Evolutionary conservation across 2,329 filamentous ascomycete species (phyloP).

Genomic region (Monosporascus sp.): DNA sequence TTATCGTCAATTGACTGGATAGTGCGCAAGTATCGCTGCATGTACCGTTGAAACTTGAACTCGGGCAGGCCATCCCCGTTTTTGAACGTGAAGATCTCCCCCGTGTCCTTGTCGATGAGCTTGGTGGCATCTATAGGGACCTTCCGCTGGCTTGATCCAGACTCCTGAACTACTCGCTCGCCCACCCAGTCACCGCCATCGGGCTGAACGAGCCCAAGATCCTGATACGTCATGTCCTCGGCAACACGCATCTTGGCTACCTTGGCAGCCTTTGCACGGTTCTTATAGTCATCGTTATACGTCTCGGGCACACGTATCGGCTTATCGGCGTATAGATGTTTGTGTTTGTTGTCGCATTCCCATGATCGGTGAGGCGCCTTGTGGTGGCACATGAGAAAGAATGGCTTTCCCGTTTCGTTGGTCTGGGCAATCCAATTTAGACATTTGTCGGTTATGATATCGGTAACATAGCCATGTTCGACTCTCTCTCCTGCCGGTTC

Average conservation of each 20-base stretch:
- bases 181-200: conserved; percentile 39
- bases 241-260: conserved; percentile 47
- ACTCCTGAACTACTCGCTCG: conserved; percentile 23
- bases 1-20: conserved; percentile 49
- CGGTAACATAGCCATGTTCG: conserved; percentile 41
- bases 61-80: conserved; percentile 36
- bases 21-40: conserved; percentile 48
- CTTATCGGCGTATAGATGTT: conserved; percentile 38
- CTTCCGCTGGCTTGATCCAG: conserved; percentile 20
- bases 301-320: conserved; percentile 43
- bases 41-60: conserved; percentile 53
- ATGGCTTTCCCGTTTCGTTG: conserved; percentile 33
- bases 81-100: conserved; percentile 39
- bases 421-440: conserved; percentile 33
- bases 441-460: conserved; percentile 46
- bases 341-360: conserved; percentile 45
- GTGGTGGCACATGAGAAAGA: conserved; percentile 53
- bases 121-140: conserved; percentile 16
- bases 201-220: conserved; percentile 45
- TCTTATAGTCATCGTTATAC: conserved; percentile 49
- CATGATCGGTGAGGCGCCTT: conserved; percentile 49
- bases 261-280: conserved; percentile 42
- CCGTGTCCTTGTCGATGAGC: conserved; percentile 41
- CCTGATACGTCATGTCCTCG: conserved; percentile 45
- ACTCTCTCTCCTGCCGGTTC: conserved; percentile 27